phyloP scores from a whole-genome alignment of 345 rosid genomes.

The Hibiscus trionum region DNA sequence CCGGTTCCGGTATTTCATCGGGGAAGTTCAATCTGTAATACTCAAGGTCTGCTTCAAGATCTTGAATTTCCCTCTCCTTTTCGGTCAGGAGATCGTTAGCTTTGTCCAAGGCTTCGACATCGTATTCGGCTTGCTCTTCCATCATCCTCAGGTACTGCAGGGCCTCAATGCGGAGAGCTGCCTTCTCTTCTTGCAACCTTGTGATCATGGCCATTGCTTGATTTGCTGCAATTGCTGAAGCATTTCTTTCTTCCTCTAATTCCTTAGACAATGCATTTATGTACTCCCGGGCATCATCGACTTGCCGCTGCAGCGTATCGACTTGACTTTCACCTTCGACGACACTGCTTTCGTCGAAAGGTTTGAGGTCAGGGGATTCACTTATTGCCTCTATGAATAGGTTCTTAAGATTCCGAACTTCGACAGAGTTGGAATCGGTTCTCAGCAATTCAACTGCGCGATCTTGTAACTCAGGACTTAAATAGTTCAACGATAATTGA shows the following conservation, averaged over 20 bases:
- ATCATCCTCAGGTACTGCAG: slow-evolving; percentile 79
- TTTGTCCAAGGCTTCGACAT: slow-evolving; percentile 55
- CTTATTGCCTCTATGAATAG: slow-evolving; percentile 23
- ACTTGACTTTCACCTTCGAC: slow-evolving; percentile 50
- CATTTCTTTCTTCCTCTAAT: slow-evolving; percentile 69
- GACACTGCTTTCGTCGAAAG: slow-evolving; percentile 42
- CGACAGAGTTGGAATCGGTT: slow-evolving; percentile 21
- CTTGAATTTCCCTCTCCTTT: slow-evolving; percentile 64
- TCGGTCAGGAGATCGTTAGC: slow-evolving; percentile 60
- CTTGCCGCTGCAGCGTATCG: slow-evolving; percentile 45
- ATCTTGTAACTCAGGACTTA: slow-evolving; percentile 23
- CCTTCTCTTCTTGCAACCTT: slow-evolving; percentile 76
- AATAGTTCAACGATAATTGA: slow-evolving; percentile 14
- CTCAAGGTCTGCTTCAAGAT: slow-evolving; percentile 63
- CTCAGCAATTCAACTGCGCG: slow-evolving; percentile 20
- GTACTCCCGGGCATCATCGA: slow-evolving; percentile 42
- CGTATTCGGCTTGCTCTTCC: slow-evolving; percentile 86
- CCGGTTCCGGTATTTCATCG: slow-evolving; percentile 27
- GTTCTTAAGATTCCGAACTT: slow-evolving; percentile 29
- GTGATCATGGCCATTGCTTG: slow-evolving; percentile 90
- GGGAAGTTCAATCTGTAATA: slow-evolving; percentile 32
- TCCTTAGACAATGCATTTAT: slow-evolving; percentile 45
- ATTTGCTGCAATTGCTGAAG: slow-evolving; percentile 55
- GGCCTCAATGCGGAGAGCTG: slow-evolving; percentile 72
- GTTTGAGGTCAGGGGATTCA: slow-evolving; percentile 40